Evolutionary conservation across 2,329 filamentous ascomycete species (phyloP).

Genomic region (Diaporthe citriasiana): DNA sequence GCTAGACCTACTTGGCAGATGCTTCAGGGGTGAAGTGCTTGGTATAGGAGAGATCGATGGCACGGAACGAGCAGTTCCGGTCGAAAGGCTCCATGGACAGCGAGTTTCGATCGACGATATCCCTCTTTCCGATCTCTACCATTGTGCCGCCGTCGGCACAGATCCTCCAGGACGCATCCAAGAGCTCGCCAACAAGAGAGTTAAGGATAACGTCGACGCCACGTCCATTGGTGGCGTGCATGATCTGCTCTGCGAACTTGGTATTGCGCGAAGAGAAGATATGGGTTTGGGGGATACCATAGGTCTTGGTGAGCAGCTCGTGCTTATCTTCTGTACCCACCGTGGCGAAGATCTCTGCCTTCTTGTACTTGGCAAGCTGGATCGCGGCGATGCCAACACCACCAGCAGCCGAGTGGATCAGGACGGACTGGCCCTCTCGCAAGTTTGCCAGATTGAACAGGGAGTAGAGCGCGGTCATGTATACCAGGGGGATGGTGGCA

Average conservation of each 20-base stretch:
- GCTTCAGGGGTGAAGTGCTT: neutral
- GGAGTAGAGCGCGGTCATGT: slow-evolving; percentile 49
- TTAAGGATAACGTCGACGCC: slow-evolving; percentile 47
- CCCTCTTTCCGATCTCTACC: slow-evolving; percentile 48
- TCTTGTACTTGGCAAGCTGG: neutral
- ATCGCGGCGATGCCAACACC: slow-evolving; percentile 22
- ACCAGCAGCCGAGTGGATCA: slow-evolving; percentile 33
- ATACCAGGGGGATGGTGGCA: slow-evolving; percentile 51
- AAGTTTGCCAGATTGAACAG: slow-evolving; percentile 50
- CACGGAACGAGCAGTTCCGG: slow-evolving; percentile 43
- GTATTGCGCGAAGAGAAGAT: slow-evolving; percentile 49
- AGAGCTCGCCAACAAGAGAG: slow-evolving; percentile 46
- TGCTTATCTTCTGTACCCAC: slow-evolving; percentile 50
- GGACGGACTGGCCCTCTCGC: slow-evolving; percentile 42
- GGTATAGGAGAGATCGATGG: slow-evolving; percentile 43
- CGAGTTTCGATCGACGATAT: slow-evolving; percentile 44
- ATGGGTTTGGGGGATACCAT: slow-evolving; percentile 47
- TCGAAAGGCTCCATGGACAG: slow-evolving; percentile 45
- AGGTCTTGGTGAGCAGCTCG: slow-evolving; percentile 46
- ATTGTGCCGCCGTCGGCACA: slow-evolving; percentile 51
- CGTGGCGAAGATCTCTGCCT: slow-evolving; percentile 50
- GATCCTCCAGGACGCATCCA: slow-evolving; percentile 50
- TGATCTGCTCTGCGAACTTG: slow-evolving; percentile 46
- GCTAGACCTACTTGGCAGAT: neutral
- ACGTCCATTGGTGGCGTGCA: slow-evolving; percentile 43